Conservation (phyloP, 768 basidiomycete species). For the Leucocoprinus birnbaumii region DNA sequence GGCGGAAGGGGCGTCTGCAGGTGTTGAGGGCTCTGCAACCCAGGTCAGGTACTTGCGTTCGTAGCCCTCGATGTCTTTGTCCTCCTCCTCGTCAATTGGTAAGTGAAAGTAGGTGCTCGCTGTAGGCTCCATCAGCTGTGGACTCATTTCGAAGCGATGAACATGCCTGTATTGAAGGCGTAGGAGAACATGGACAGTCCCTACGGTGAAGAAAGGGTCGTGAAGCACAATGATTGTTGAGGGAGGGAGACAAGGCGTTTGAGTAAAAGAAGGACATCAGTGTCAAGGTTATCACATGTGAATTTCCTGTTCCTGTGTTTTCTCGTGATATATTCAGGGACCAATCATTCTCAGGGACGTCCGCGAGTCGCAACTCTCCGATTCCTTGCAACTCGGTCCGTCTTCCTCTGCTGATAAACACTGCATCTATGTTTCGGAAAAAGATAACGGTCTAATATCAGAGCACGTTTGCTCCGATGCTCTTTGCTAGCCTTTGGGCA, state of each 20-base stretch:
- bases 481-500: conserved; percentile 49
- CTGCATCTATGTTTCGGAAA: too few species aligned
- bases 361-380: too few species aligned
- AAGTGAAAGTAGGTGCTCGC: conserved; percentile 64
- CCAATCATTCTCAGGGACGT: background rate
- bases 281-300: conserved; percentile 7
- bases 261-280: conserved; percentile 1
- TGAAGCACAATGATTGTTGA: background rate
- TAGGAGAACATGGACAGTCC: conserved; percentile 40
- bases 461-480: conserved; percentile 25
- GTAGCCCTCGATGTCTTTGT: conserved; percentile 42
- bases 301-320: background rate
- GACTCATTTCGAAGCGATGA: background rate
- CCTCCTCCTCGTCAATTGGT: conserved; percentile 58
- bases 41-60: conserved; percentile 48
- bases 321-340: conserved; percentile 1
- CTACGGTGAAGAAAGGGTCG: background rate
- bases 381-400: background rate
- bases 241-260: background rate
- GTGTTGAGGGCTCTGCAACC: conserved; percentile 34
- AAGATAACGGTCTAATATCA: background rate
- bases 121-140: conserved; percentile 18
- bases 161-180: conserved; percentile 39
- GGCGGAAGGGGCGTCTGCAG: conserved; percentile 19
- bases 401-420: background rate